Conservation (phyloP, 768 basidiomycete species). For the Suillus brevipes region DNA sequence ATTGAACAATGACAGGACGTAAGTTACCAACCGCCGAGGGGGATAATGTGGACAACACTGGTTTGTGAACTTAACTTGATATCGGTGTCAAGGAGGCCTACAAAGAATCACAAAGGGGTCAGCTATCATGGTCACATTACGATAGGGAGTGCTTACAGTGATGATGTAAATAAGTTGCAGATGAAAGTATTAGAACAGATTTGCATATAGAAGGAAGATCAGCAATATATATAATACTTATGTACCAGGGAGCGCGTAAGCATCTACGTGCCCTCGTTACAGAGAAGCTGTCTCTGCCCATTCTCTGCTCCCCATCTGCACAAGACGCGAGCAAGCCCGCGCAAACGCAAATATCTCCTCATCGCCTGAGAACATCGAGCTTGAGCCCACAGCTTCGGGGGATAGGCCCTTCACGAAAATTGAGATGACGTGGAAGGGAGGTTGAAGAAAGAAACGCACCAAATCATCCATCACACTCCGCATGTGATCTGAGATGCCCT, state of each 20-base stretch:
- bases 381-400: conserved; percentile 71
- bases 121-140: neutral
- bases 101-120: neutral
- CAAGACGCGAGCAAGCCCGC: conserved; percentile 83
- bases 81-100: neutral
- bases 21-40: neutral
- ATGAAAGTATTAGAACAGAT: neutral
- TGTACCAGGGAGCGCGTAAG: neutral
- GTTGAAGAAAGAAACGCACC: conserved; percentile 43
- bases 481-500: conserved; percentile 77
- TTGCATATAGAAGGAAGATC: neutral
- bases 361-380: conserved; percentile 93
- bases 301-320: conserved; percentile 89
- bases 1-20: neutral
- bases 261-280: neutral
- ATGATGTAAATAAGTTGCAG: neutral
- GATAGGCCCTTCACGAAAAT: conserved; percentile 64
- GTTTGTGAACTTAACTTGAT: neutral
- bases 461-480: conserved; percentile 93
- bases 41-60: neutral
- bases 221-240: neutral
- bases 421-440: neutral
- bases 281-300: conserved; percentile 57
- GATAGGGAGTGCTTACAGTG: neutral
- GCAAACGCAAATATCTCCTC: conserved; percentile 98